A percentile compares a stretch with the other conserved stretches of the same genome.
Conservation (phyloP, 345 rosid genomes). For the Microthlaspi erraticum region DNA sequence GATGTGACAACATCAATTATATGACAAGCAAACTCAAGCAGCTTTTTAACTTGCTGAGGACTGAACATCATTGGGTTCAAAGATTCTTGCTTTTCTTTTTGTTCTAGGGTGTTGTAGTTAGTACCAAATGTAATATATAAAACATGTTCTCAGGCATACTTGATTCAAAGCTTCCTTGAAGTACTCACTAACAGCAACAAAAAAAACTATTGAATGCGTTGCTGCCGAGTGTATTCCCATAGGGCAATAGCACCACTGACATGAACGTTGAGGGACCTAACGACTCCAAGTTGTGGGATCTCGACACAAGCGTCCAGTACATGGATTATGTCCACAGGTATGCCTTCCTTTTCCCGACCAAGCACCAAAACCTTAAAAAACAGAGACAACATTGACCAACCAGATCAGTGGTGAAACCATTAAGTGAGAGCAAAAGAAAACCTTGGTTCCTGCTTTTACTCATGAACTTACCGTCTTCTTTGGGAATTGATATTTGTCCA, state of each 20-base stretch:
- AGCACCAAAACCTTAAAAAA: conserved; percentile 79
- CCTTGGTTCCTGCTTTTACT: background rate
- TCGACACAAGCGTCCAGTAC: conserved; percentile 86
- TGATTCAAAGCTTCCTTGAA: background rate
- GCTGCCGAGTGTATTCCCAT: conserved; percentile 98
- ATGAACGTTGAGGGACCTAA: conserved; percentile 91
- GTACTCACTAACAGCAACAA: background rate
- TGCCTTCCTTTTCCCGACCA: conserved; percentile 94
- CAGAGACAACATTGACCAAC: background rate
- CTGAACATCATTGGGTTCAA: too few species aligned
- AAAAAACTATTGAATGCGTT: conserved; percentile 55
- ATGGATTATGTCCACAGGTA: conserved; percentile 91
- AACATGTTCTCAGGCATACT: background rate
- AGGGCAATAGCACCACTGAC: conserved; percentile 97
- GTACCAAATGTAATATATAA: too few species aligned
- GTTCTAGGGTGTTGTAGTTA: too few species aligned
- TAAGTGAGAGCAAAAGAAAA: background rate
- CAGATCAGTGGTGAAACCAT: background rate
- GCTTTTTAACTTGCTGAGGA: too few species aligned
- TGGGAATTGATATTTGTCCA: conserved; percentile 72
- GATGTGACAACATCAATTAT: too few species aligned
- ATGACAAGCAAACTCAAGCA: too few species aligned
- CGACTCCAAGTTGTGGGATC: conserved; percentile 96
- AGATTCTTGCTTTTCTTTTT: too few species aligned
- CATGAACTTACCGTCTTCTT: conserved; percentile 66